These are phyloP conservation scores for Cyclostephanos invisitatus DNA, from an alignment of 108 stramenopile genomes.

Conservation along the genomic window DNA sequence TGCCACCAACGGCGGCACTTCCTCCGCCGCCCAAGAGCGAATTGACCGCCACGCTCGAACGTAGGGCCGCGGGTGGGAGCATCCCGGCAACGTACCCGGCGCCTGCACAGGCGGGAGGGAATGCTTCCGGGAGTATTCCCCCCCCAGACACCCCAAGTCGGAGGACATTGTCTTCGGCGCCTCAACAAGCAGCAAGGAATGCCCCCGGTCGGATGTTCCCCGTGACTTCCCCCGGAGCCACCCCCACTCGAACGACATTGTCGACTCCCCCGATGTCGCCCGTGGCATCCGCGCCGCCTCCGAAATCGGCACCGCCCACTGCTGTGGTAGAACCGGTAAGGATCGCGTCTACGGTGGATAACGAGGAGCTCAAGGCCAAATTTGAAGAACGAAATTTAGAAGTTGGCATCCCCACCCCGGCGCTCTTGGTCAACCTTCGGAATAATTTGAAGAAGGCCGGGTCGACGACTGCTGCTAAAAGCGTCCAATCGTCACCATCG, in stretches of 20 bases:
- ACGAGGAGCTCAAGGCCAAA: neutral
- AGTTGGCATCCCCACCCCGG: slow-evolving; percentile 39
- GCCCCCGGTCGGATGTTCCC: neutral
- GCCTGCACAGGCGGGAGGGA: neutral
- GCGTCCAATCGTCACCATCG: neutral
- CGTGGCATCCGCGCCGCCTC: neutral
- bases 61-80: neutral
- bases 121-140: neutral
- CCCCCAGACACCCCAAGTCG: neutral
- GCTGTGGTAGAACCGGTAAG: neutral
- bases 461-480: neutral
- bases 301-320: neutral
- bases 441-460: slow-evolving; percentile 38
- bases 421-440: slow-evolving; percentile 25
- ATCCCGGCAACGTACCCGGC: neutral
- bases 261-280: neutral
- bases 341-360: neutral
- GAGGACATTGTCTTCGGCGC: neutral
- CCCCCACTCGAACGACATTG: neutral
- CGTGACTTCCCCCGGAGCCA: neutral
- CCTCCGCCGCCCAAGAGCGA: neutral
- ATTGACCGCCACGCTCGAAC: neutral
- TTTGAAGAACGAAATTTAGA: slow-evolving; percentile 28
- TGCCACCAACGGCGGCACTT: neutral
- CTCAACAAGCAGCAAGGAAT: neutral